Conservation (phyloP, 2,329 filamentous ascomycete species). For the Saccharata proteae region DNA sequence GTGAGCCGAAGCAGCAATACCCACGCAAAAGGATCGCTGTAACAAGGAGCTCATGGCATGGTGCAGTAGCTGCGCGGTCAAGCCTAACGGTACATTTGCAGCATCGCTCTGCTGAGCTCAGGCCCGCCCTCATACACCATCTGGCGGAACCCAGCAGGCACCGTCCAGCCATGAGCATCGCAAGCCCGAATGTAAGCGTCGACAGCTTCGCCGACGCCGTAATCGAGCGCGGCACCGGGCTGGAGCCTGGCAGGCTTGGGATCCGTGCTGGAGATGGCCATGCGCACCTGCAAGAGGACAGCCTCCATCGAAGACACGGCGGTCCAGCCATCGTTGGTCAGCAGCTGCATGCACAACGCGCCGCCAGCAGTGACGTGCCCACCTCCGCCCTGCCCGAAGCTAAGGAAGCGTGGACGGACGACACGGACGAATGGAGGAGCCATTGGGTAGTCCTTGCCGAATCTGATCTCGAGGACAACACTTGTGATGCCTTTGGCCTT, state of each 20-base stretch:
- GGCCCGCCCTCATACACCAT: no score
- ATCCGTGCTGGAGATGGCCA: conserved; percentile 60
- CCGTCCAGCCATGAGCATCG: conserved; percentile 55
- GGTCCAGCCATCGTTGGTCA: conserved; percentile 76
- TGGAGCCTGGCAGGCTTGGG: conserved; percentile 61
- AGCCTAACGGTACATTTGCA: no score
- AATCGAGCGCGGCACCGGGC: conserved; percentile 33
- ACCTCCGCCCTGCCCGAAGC: conserved; percentile 61
- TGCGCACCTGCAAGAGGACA: conserved; percentile 66
- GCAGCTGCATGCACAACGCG: conserved; percentile 71
- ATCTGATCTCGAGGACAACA: conserved; percentile 71
- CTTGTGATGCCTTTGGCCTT: conserved; percentile 47
- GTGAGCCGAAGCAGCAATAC: no score
- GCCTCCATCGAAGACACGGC: conserved; percentile 63
- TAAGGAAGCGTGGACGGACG: conserved; percentile 65
- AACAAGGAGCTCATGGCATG: no score
- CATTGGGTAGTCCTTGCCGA: conserved; percentile 63
- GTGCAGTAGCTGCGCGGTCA: no score
- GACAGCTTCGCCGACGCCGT: conserved; percentile 58
- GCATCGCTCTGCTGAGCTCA: no score
- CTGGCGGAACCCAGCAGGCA: conserved; percentile 39
- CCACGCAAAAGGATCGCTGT: no score
- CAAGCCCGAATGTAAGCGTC: conserved; percentile 63
- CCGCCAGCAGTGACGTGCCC: conserved; percentile 79
- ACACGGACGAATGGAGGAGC: conserved; percentile 76